Evolutionary conservation across 345 rosid genomes (phyloP).

Genomic region (Eucalyptus globulus): DNA sequence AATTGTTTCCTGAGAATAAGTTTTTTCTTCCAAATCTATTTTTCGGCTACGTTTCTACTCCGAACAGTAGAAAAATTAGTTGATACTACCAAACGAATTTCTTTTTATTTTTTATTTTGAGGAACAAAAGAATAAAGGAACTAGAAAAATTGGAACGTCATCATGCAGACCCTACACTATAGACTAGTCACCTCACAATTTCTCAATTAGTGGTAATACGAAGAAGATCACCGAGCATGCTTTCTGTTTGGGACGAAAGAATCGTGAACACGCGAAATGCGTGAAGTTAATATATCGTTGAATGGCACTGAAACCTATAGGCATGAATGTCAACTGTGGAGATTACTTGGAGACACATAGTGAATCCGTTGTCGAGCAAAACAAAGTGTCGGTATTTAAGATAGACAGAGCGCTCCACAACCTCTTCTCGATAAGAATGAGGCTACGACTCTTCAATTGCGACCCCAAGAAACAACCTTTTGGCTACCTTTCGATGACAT

Average conservation of each 20-base stretch:
- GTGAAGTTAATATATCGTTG: not conserved
- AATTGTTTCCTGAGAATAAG: accelerated
- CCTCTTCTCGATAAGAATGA: conserved; percentile 64
- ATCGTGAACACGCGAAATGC: not conserved
- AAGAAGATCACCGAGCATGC: not conserved
- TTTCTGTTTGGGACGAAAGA: not conserved
- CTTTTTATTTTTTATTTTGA: not conserved
- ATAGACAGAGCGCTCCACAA: conserved; percentile 70
- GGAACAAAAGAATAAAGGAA: not conserved
- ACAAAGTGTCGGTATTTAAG: conserved; percentile 40
- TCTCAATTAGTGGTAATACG: not conserved
- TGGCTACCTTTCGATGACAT: conserved; percentile 23
- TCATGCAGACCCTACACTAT: not conserved
- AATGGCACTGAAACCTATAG: conserved; percentile 7
- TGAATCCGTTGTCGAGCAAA: conserved; percentile 52
- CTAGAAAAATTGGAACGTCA: not conserved
- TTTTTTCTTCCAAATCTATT: too few species aligned
- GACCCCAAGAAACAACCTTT: conserved; percentile 40
- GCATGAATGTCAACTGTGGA: conserved; percentile 89
- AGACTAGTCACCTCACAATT: not conserved
- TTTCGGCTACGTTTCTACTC: too few species aligned
- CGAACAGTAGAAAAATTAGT: too few species aligned
- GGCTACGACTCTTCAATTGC: conserved; percentile 83
- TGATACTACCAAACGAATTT: too few species aligned
- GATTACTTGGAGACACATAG: conserved; percentile 46